Evolutionary conservation across 2,329 filamentous ascomycete species (phyloP).

Genomic region (Colletotrichum eremochloae): DNA sequence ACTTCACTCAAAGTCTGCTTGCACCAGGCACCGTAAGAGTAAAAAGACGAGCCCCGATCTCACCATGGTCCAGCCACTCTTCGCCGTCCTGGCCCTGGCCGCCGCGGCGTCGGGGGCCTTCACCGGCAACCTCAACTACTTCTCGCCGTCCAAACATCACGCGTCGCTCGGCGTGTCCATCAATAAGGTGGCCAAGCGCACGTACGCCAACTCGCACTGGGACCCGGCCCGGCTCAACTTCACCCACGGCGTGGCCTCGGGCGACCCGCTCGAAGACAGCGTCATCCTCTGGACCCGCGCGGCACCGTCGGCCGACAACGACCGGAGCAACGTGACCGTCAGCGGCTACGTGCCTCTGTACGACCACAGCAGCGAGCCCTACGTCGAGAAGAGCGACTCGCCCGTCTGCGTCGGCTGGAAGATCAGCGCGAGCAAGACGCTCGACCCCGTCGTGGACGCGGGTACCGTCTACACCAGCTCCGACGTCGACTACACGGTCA

Average conservation of each 20-base stretch:
- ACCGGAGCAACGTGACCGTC: constrained; percentile 60
- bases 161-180: constrained; percentile 74
- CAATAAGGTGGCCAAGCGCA: constrained; percentile 70
- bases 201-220: constrained; percentile 56
- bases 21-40: not conserved
- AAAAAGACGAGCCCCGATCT: not conserved
- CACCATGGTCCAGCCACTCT: constrained; percentile 24
- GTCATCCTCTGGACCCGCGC: constrained; percentile 69
- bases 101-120: constrained; percentile 23
- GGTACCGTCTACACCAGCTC: constrained; percentile 77
- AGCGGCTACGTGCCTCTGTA: constrained; percentile 59
- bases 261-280: constrained; percentile 66
- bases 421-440: constrained; percentile 63
- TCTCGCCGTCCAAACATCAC: constrained; percentile 75
- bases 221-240: constrained; percentile 67
- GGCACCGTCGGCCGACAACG: constrained; percentile 60
- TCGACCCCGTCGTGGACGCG: constrained; percentile 59
- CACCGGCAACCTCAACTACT: constrained; percentile 73
- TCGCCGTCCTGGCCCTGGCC: constrained; percentile 15
- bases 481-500: constrained; percentile 82
- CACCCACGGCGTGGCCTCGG: constrained; percentile 71
- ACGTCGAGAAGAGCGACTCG: constrained; percentile 58
- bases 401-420: constrained; percentile 78
- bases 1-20: too few relatives aligned
- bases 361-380: constrained; percentile 61